phyloP scores from a whole-genome alignment of 1,284 basidiomycete species.

The Cryptococcus sp. region DNA sequence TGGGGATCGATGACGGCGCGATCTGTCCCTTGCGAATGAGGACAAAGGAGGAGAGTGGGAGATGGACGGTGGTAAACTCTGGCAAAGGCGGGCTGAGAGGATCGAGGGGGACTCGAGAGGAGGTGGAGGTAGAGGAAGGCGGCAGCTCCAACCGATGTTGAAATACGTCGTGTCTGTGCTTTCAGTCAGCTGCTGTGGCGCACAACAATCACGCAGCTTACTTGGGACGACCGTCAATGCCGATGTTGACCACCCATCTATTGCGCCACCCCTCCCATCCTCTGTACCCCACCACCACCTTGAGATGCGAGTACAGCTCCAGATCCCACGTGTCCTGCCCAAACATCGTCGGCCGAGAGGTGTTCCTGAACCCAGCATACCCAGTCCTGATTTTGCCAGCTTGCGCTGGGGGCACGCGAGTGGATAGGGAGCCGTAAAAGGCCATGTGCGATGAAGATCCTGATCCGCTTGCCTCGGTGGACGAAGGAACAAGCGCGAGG shows the following conservation, averaged over 20 bases:
- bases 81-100: conserved; percentile 28
- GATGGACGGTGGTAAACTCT: conserved; percentile 55
- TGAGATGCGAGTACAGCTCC: conserved; percentile 55
- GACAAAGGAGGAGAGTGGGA: conserved; percentile 57
- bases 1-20: conserved; percentile 52
- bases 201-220: conserved; percentile 19
- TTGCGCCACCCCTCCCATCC: conserved; percentile 51
- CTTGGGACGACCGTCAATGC: conserved; percentile 57
- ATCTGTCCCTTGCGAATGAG: conserved; percentile 57
- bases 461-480: neutral
- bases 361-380: conserved; percentile 58
- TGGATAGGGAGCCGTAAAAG: conserved; percentile 46
- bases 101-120: conserved; percentile 27
- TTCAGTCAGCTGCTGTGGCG: neutral
- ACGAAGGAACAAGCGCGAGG: conserved; percentile 33
- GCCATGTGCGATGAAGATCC: conserved; percentile 33
- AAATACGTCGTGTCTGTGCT: conserved; percentile 55
- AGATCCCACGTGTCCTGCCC: conserved; percentile 57
- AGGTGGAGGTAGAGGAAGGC: conserved; percentile 29
- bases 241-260: conserved; percentile 57
- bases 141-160: conserved; percentile 57
- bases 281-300: conserved; percentile 53
- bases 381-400: conserved; percentile 53
- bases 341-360: conserved; percentile 54
- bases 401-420: conserved; percentile 46